Base-by-base conservation (phyloP, 495 filamentous ascomycete species). In the Podospora didyma region DNA sequence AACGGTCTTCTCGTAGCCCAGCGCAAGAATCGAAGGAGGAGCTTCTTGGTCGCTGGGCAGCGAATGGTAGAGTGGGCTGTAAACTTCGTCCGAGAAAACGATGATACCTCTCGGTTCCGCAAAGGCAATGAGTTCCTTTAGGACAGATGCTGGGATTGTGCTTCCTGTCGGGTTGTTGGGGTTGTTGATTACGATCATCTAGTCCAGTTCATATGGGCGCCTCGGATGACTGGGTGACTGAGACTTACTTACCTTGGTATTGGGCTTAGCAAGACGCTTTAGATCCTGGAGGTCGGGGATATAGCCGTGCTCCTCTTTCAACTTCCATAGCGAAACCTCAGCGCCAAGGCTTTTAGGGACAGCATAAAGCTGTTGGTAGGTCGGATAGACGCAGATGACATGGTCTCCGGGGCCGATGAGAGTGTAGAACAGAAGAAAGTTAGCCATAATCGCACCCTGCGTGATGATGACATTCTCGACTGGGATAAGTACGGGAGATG, bases 161-260 rank as follows among this genome's bases (percentile, higher is more conserved):
- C 86, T 82, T 17, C 92, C 90, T 0, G 88, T 93, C 2, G 92
- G 91, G 64, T 96, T 96, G 68, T 95, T 89, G 0, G 92, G 91
- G 59, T 96, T 96, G 67, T 89, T 93, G 64, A 75, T 69, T 22
- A 82, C 68, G 51, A 71, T 65, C 41, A 69, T 48, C 65, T 73
- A 19, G 21, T 16, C 7, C 48, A 28, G 54, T 49, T 19, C 55
- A 26, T 21, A 41, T 4, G 31, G 0, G 20, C 20, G n/a, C 10
- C n/a, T 3, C 10, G 10, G 17, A n/a, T n/a, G 7, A 11, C 19
- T 39, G 23, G 10, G 10, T 14, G 14, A 31, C 26, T 31, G 26
- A 9, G 26, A 31, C 26, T 31, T 11, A 5, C 31, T 23, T 66
- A 68, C 76, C 69, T 90, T 94, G 10, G 90, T 96, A 62, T 90